Conservation (phyloP, 306 rosid genomes). For the Quercus ilex region DNA sequence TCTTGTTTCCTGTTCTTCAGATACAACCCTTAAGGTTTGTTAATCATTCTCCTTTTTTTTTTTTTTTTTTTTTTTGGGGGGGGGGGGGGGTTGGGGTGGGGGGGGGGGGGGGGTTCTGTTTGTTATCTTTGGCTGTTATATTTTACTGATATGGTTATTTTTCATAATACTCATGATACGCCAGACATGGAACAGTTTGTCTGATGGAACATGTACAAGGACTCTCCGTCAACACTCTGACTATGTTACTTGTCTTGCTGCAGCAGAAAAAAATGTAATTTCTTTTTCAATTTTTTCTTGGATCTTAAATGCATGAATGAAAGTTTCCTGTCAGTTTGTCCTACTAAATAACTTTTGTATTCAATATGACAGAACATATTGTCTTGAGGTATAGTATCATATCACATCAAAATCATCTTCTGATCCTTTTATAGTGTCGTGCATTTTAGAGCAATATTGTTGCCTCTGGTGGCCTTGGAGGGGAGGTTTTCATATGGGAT, state of each 20-base stretch:
- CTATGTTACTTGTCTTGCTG: conserved; percentile 93
- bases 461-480: conserved; percentile 99
- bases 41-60: conserved; percentile 11
- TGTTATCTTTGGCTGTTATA: conserved; percentile 9
- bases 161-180: neutral
- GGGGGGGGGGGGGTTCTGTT: neutral
- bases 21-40: conserved; percentile 89
- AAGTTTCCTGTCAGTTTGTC: conserved; percentile 19
- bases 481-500: conserved; percentile 99
- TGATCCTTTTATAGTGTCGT: conserved; percentile 86
- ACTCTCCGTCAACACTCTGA: conserved; percentile 93
- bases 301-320: conserved; percentile 25
- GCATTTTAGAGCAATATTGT: conserved; percentile 99
- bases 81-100: too few relatives aligned
- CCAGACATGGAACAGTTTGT: conserved; percentile 86
- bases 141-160: conserved; percentile 9
- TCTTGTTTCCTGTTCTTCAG: conserved; percentile 97
- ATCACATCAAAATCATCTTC: conserved; percentile 47
- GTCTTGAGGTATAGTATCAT: conserved; percentile 27
- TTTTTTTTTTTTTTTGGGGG: neutral
- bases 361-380: conserved; percentile 21
- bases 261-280: conserved; percentile 91
- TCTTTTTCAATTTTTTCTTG: conserved; percentile 34
- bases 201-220: conserved; percentile 68
- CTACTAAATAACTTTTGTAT: conserved; percentile 4